Evolutionary conservation across 2,329 filamentous ascomycete genomes (phyloP).

Genomic region (Penicillium brevicompactum): DNA sequence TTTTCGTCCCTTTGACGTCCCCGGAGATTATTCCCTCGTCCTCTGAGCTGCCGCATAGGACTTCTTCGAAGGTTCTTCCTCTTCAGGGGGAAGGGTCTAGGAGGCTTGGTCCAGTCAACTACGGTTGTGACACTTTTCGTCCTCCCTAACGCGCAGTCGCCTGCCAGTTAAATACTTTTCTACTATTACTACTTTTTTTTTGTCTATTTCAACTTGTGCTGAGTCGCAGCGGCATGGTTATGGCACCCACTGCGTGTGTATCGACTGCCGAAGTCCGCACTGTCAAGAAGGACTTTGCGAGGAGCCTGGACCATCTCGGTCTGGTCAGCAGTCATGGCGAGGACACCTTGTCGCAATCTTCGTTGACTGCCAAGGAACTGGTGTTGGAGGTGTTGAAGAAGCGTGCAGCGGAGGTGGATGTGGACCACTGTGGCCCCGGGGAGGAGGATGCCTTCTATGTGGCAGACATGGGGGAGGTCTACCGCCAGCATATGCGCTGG

Average conservation of each 20-base stretch:
- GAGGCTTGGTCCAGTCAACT: slow-evolving; percentile 91
- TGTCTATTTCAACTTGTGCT: slow-evolving; percentile 27
- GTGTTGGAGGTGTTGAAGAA: slow-evolving; percentile 85
- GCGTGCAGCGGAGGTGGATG: slow-evolving; percentile 80
- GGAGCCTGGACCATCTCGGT: slow-evolving; percentile 29
- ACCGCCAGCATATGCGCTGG: slow-evolving; percentile 98
- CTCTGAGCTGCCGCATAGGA: slow-evolving; percentile 99
- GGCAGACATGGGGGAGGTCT: slow-evolving; percentile 95
- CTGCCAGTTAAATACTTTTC: slow-evolving; percentile 20
- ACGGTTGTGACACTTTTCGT: slow-evolving; percentile 90
- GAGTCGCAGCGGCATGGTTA: slow-evolving; percentile 56
- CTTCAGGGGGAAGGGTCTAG: slow-evolving; percentile 98
- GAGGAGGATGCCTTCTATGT: slow-evolving; percentile 99
- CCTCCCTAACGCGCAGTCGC: slow-evolving; percentile 76
- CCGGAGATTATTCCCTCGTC: slow-evolving; percentile 58
- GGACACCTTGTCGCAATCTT: slow-evolving; percentile 45
- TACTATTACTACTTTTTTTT: slow-evolving; percentile 18
- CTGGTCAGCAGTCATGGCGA: slow-evolving; percentile 48
- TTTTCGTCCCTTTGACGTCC: slow-evolving; percentile 39
- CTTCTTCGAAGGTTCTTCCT: slow-evolving; percentile 97
- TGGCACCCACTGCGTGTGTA: slow-evolving; percentile 70
- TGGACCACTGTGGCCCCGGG: slow-evolving; percentile 83
- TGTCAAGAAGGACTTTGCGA: slow-evolving; percentile 36
- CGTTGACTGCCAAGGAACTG: slow-evolving; percentile 69
- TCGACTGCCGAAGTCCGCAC: slow-evolving; percentile 49